These are phyloP conservation scores for Aureobasidium lini DNA, from an alignment of 2,329 filamentous ascomycete species.

Conservation along the genomic window DNA sequence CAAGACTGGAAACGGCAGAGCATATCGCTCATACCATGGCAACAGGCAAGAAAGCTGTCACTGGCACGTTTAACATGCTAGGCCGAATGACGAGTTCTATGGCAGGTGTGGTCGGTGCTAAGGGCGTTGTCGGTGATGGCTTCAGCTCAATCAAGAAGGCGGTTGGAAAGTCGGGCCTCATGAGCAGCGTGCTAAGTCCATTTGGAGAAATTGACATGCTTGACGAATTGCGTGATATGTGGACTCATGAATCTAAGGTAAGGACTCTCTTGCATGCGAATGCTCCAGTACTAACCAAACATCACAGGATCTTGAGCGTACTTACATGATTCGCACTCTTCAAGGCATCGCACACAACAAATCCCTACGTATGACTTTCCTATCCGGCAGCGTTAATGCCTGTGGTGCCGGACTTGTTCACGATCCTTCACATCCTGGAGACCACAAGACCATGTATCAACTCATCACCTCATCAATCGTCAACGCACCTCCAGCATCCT, in stretches of 20 bases:
- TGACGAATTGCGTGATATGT: conserved; percentile 91
- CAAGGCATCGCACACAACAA: conserved; percentile 95
- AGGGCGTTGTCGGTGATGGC: conserved; percentile 83
- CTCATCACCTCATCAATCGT: conserved; percentile 90
- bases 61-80: conserved; percentile 90
- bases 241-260: conserved; percentile 94
- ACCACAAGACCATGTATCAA: conserved; percentile 99
- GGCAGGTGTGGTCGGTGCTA: conserved; percentile 89
- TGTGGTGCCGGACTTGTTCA: conserved; percentile 90
- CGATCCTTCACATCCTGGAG: conserved; percentile 80
- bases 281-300: neutral
- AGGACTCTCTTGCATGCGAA: neutral
- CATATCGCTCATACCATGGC: conserved; percentile 84
- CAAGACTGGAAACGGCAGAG: conserved; percentile 83
- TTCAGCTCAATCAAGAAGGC: conserved; percentile 95
- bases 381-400: conserved; percentile 85
- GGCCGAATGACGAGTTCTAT: conserved; percentile 94
- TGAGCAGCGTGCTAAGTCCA: conserved; percentile 91
- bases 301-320: conserved; percentile 75
- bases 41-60: conserved; percentile 93
- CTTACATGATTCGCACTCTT: conserved; percentile 89
- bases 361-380: conserved; percentile 90
- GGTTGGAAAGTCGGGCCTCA: conserved; percentile 87
- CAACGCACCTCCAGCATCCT: conserved; percentile 74
- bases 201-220: conserved; percentile 94